A percentile compares a stretch with the other conserved stretches of the same genome.
phyloP scores from a whole-genome alignment of 305 asterid species.

The Euphrasia arctica region DNA sequence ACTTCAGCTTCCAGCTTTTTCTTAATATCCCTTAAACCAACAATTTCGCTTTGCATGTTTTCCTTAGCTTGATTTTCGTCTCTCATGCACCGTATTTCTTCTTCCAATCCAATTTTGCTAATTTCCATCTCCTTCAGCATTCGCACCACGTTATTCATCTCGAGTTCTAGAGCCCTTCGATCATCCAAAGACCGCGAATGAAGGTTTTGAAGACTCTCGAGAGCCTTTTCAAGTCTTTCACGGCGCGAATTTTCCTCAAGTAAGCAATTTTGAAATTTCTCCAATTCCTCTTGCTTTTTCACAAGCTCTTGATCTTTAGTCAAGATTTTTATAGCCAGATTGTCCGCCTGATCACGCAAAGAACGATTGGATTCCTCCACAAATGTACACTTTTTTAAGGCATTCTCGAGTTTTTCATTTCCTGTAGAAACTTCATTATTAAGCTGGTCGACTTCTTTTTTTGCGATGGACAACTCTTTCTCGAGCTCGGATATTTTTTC shows the following conservation, averaged over 20 bases:
- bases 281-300: constrained; percentile 65
- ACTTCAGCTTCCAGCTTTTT: constrained; percentile 68
- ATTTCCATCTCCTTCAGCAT: constrained; percentile 58
- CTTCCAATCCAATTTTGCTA: constrained; percentile 49
- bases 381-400: constrained; percentile 52
- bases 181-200: constrained; percentile 69
- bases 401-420: constrained; percentile 45
- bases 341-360: constrained; percentile 62
- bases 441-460: constrained; percentile 55
- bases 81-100: constrained; percentile 48
- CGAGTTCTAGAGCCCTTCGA: constrained; percentile 55
- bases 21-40: constrained; percentile 57
- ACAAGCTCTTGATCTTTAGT: constrained; percentile 70
- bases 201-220: constrained; percentile 47
- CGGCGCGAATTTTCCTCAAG: constrained; percentile 48
- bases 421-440: constrained; percentile 47
- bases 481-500: constrained; percentile 68
- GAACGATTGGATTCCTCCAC: constrained; percentile 69
- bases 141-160: constrained; percentile 56
- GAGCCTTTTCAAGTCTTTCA: constrained; percentile 62
- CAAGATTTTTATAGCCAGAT: constrained; percentile 57
- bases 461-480: constrained; percentile 44
- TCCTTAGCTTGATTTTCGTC: constrained; percentile 55
- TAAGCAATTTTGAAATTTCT: constrained; percentile 56
- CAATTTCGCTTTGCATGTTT: constrained; percentile 57